A percentile compares a stretch with the other conserved stretches of the same genome.
phyloP scores from a whole-genome alignment of 2,329 filamentous ascomycete species.

The Gnomoniopsis sp. region DNA sequence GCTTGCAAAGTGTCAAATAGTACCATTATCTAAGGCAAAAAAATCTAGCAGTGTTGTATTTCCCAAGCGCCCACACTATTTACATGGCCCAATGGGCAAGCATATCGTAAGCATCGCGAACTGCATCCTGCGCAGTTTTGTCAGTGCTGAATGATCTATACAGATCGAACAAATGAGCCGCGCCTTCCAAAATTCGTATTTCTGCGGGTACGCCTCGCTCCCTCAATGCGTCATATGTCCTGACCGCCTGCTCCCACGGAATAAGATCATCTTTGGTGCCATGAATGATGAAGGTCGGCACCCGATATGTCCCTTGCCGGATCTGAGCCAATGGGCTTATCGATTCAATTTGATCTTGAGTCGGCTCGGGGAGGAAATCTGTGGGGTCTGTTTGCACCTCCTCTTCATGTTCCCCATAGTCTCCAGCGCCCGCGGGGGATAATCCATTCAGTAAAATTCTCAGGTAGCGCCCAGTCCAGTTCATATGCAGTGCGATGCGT shows the following conservation, averaged over 20 bases:
- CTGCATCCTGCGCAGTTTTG: too few relatives aligned
- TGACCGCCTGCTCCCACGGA: conserved; percentile 27
- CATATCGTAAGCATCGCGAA: too few relatives aligned
- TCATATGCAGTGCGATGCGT: conserved; percentile 28
- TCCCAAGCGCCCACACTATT: too few relatives aligned
- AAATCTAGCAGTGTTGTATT: too few relatives aligned
- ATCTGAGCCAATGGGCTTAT: conserved; percentile 31
- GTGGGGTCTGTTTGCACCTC: too few relatives aligned
- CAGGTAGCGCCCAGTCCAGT: conserved; percentile 26
- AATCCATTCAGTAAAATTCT: conserved; percentile 26
- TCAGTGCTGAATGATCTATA: too few relatives aligned
- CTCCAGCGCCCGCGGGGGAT: not conserved
- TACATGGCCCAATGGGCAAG: too few relatives aligned
- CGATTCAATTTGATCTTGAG: conserved; percentile 17
- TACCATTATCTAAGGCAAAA: too few relatives aligned
- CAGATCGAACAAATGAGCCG: conserved; percentile 8
- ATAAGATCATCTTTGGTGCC: conserved; percentile 29
- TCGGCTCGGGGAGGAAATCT: conserved; percentile 16
- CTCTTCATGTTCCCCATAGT: too few relatives aligned
- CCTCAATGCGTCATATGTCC: conserved; percentile 21
- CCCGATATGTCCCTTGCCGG: conserved; percentile 25
- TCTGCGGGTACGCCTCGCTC: not conserved
- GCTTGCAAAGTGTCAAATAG: too few relatives aligned
- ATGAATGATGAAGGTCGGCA: conserved; percentile 33
- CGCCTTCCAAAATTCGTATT: conserved; percentile 2